phyloP scores from a whole-genome alignment of 2,329 filamentous ascomycete species.

The Aureobasidium sp. region DNA sequence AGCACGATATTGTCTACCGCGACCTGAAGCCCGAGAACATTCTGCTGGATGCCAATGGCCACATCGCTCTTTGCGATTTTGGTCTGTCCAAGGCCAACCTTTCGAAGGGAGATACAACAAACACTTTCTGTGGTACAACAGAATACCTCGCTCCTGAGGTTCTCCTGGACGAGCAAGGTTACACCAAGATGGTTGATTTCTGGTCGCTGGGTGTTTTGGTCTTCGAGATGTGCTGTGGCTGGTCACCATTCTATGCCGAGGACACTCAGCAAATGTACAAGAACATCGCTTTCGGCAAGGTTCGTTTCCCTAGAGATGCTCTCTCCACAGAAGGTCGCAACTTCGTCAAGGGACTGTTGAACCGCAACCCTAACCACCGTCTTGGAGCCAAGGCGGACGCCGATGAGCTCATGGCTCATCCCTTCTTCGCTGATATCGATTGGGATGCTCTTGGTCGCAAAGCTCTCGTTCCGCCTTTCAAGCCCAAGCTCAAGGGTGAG shows the following conservation, averaged over 20 bases:
- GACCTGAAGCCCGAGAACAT: conserved; percentile 98
- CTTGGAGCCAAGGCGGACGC: conserved; percentile 87
- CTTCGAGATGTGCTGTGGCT: conserved; percentile 99
- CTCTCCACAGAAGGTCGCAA: conserved; percentile 91
- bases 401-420: conserved; percentile 85
- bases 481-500: conserved; percentile 92
- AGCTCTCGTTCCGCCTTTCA: conserved; percentile 91
- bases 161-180: conserved; percentile 88
- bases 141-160: conserved; percentile 97
- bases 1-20: conserved; percentile 96
- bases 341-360: conserved; percentile 95
- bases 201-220: conserved; percentile 97
- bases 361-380: conserved; percentile 92
- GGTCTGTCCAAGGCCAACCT: conserved; percentile 95
- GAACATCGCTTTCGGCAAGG: conserved; percentile 98
- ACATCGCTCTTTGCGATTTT: conserved; percentile 96
- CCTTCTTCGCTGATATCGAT: conserved; percentile 91
- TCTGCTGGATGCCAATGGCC: conserved; percentile 88
- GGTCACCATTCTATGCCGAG: conserved; percentile 98
- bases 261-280: conserved; percentile 99
- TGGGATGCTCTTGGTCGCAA: conserved; percentile 86
- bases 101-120: conserved; percentile 94
- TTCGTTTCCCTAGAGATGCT: conserved; percentile 90
- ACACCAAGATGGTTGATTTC: conserved; percentile 99
- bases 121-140: conserved; percentile 97